Conservation (phyloP, 352 stramenopile genomes). For the Pythium folliculosum region DNA sequence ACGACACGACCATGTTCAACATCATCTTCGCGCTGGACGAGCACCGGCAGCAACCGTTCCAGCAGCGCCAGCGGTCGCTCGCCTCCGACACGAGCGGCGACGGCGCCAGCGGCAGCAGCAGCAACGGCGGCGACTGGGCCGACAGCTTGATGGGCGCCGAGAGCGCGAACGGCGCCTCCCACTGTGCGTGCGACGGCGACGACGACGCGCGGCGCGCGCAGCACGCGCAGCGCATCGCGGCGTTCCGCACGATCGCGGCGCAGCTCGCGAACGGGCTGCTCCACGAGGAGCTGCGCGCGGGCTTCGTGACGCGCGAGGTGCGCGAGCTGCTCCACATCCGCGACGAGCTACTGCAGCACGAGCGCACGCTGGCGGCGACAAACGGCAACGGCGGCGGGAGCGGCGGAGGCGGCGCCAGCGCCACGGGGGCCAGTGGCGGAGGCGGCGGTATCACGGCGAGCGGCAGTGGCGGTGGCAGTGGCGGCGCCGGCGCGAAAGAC, state of each 20-base stretch:
- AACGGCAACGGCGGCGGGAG: conserved; percentile 11
- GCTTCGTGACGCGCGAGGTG: conserved; percentile 82
- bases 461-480: conserved; percentile 4
- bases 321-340: conserved; percentile 74
- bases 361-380: conserved; percentile 34
- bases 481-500: conserved; percentile 26
- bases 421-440: conserved; percentile 23
- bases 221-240: conserved; percentile 43
- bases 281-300: conserved; percentile 78
- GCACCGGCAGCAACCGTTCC: conserved; percentile 28
- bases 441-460: conserved; percentile 26
- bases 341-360: conserved; percentile 76
- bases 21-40: conserved; percentile 85
- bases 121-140: neutral
- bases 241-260: conserved; percentile 65
- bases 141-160: neutral
- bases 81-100: neutral
- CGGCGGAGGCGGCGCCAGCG: conserved; percentile 8
- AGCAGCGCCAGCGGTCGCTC: conserved; percentile 25
- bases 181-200: neutral
- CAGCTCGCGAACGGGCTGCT: conserved; percentile 81
- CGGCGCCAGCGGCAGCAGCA: conserved; percentile 25
- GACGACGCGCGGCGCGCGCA: conserved; percentile 23
- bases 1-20: conserved; percentile 89
- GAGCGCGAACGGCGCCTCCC: too few species aligned